Evolutionary conservation across 257 asterid genomes (phyloP).

Genomic region (Haberlea rhodopensis): DNA sequence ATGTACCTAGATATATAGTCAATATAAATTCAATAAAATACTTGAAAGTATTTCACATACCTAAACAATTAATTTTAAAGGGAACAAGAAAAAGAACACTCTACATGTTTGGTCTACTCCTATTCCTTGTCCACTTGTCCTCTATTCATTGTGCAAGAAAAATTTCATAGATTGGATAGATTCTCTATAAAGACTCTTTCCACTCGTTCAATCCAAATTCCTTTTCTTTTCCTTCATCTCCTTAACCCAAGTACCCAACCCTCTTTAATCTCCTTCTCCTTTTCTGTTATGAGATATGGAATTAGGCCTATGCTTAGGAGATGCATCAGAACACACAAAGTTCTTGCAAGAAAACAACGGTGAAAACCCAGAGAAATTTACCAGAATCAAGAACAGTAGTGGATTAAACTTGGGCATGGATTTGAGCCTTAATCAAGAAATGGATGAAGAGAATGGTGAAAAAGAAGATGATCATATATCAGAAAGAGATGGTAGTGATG

Average conservation of each 20-base stretch:
- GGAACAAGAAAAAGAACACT: constrained; percentile 25
- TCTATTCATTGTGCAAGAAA: constrained; percentile 23
- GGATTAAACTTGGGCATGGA: constrained; percentile 11
- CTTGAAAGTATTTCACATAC: neutral
- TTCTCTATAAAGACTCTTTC: constrained; percentile 55
- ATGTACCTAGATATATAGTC: too few relatives aligned
- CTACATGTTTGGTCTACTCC: constrained; percentile 41
- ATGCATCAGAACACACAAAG: constrained; percentile 32
- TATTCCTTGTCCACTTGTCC: constrained; percentile 30
- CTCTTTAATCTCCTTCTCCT: too few relatives aligned
- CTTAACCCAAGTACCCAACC: too few relatives aligned
- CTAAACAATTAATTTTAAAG: too few relatives aligned
- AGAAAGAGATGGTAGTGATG: constrained; percentile 27
- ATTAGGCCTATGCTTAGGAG: constrained; percentile 69
- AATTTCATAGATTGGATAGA: constrained; percentile 37
- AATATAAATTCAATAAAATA: constrained; percentile 24
- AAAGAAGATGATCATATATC: constrained; percentile 26
- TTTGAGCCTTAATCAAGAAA: too few relatives aligned
- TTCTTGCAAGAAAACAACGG: constrained; percentile 26
- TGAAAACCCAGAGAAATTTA: constrained; percentile 4
- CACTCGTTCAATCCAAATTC: constrained; percentile 31
- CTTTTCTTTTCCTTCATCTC: neutral
- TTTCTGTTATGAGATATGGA: too few relatives aligned
- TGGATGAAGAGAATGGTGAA: constrained; percentile 17
- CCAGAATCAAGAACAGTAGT: constrained; percentile 15